phyloP scores from a whole-genome alignment of 805 yeast species.

The Saturnispora bothae region DNA sequence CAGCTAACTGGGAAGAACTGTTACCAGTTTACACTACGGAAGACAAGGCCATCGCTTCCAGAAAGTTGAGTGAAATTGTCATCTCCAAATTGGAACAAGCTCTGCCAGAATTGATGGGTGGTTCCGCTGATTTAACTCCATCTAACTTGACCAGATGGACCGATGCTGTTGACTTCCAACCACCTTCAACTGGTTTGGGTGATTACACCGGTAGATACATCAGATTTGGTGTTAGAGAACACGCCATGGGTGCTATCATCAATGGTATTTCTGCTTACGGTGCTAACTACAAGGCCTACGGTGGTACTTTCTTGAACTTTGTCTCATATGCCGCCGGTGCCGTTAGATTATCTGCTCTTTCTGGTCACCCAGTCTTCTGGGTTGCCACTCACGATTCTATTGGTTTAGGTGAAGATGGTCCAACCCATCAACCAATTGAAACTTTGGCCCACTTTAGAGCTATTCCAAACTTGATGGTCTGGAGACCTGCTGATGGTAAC shows the following conservation, averaged over 20 bases:
- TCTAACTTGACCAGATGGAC: conserved; percentile 89
- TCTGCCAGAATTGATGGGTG: conserved; percentile 89
- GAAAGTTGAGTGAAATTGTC: conserved; percentile 84
- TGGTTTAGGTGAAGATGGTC: conserved; percentile 90
- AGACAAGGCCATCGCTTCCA: conserved; percentile 82
- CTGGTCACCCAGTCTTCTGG: conserved; percentile 77
- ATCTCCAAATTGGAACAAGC: conserved; percentile 49
- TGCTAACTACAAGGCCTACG: conserved; percentile 80
- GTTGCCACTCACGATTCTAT: conserved; percentile 87
- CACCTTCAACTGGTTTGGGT: conserved; percentile 70
- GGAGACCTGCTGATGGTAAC: conserved; percentile 94
- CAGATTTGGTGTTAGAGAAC: conserved; percentile 98
- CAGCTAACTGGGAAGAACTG: conserved; percentile 66
- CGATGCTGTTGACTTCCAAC: conserved; percentile 86
- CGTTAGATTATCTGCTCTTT: conserved; percentile 71
- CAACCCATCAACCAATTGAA: conserved; percentile 89
- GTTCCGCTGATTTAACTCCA: conserved; percentile 97
- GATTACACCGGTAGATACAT: conserved; percentile 85
- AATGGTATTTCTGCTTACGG: conserved; percentile 93
- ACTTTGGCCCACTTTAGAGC: conserved; percentile 83
- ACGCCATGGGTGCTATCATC: conserved; percentile 97
- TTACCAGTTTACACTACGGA: conserved; percentile 71
- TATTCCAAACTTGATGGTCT: conserved; percentile 67
- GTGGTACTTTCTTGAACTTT: conserved; percentile 97
- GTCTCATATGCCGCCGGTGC: conserved; percentile 80